Conservation (phyloP, 805 yeast genomes). For the Kluyveromyces siamensis region DNA sequence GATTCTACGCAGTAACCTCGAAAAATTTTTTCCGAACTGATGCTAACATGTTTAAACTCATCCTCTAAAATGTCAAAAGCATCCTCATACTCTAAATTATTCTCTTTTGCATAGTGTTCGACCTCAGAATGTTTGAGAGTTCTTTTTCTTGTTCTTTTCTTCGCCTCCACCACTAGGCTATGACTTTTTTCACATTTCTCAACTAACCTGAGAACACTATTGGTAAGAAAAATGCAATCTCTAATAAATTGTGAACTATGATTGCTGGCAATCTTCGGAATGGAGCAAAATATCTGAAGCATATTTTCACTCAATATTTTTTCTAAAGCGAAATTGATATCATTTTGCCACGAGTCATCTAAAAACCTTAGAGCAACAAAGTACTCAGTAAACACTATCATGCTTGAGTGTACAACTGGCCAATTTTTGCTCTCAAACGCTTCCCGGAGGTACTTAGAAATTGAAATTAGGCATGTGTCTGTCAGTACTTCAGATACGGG, state of each 20-base stretch:
- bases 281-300: conserved; percentile 42
- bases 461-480: conserved; percentile 49
- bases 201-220: conserved; percentile 55
- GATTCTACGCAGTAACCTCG: conserved; percentile 33
- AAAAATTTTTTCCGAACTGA: conserved; percentile 18
- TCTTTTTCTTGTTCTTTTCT: conserved; percentile 29
- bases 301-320: conserved; percentile 60
- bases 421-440: conserved; percentile 38
- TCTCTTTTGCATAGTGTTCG: conserved; percentile 29
- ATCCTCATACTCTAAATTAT: conserved; percentile 24
- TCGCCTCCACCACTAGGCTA: conserved; percentile 38
- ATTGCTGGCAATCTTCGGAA: conserved; percentile 57
- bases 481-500: conserved; percentile 49
- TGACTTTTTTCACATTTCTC: conserved; percentile 54
- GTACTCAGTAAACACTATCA: conserved; percentile 58
- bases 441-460: conserved; percentile 32
- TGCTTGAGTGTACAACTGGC: conserved; percentile 59
- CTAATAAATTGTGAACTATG: conserved; percentile 55
- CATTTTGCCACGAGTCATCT: conserved; percentile 33
- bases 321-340: conserved; percentile 48
- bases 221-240: conserved; percentile 55
- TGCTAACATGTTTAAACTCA: conserved; percentile 7
- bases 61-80: conserved; percentile 22
- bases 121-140: conserved; percentile 21
- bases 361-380: conserved; percentile 37